These are phyloP conservation scores for Daedaleopsis sinensis DNA, from an alignment of 768 basidiomycete species.

Conservation along the genomic window DNA sequence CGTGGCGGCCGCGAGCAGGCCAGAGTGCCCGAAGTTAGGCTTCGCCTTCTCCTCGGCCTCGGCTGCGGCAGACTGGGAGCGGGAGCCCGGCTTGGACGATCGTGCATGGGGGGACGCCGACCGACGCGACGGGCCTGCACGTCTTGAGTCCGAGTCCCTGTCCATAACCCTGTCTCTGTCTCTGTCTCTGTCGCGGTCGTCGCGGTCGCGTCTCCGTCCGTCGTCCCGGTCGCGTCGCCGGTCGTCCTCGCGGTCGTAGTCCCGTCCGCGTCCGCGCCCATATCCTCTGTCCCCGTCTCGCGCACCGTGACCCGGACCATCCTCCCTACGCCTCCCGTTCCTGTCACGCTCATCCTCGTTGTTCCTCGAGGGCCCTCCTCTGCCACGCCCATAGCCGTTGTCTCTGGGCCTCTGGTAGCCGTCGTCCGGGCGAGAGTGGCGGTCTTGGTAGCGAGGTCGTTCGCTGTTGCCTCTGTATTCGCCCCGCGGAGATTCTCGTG, in stretches of 20 bases:
- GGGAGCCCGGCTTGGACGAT: constrained; percentile 33
- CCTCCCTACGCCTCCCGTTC: constrained; percentile 7
- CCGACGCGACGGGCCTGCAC: constrained; percentile 43
- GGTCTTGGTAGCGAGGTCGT: constrained; percentile 3
- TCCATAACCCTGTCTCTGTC: constrained; percentile 23
- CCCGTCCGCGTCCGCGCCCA: constrained; percentile 19
- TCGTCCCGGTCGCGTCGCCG: constrained; percentile 18
- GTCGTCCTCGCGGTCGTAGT: constrained; percentile 13
- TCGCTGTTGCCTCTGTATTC: background rate
- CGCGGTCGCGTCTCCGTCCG: constrained; percentile 29
- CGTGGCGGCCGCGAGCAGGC: constrained; percentile 93
- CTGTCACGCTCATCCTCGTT: constrained; percentile 9
- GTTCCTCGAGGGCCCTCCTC: background rate
- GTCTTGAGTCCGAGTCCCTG: constrained; percentile 29
- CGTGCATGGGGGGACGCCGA: constrained; percentile 63
- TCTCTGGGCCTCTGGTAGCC: background rate
- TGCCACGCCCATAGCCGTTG: background rate
- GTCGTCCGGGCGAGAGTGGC: background rate
- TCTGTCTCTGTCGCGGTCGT: constrained; percentile 23
- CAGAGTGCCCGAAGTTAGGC: constrained; percentile 89
- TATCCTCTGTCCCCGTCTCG: constrained; percentile 19
- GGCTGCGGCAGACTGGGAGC: constrained; percentile 46
- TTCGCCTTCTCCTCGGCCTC: constrained; percentile 65
- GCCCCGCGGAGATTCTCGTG: constrained; percentile 18
- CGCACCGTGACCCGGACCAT: constrained; percentile 1